A percentile compares a stretch with the other conserved stretches of the same genome.
Conservation (phyloP, 495 filamentous ascomycete genomes). For the Aspergillus olivimuriae region DNA sequence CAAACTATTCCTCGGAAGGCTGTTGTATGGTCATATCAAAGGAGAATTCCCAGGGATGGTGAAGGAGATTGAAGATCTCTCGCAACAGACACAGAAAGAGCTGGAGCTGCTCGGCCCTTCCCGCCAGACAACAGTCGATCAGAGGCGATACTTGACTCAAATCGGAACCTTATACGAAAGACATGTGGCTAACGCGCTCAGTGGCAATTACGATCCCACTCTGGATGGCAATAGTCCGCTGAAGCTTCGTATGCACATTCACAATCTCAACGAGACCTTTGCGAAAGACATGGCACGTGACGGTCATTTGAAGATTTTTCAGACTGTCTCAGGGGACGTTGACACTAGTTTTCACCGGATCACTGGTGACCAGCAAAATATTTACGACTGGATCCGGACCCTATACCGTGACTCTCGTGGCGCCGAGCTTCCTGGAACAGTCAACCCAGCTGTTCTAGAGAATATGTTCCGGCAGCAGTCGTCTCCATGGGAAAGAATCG, state of each 20-base stretch:
- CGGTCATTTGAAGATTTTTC: slow-evolving; percentile 23
- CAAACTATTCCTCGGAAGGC: slow-evolving; percentile 10
- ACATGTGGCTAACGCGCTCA: slow-evolving; percentile 17
- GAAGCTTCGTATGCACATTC: slow-evolving; percentile 30
- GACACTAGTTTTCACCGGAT: slow-evolving; percentile 10
- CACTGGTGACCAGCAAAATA: slow-evolving; percentile 4
- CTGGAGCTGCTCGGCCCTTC: slow-evolving; percentile 23
- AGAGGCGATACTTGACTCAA: slow-evolving; percentile 24
- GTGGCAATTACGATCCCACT: slow-evolving; percentile 19
- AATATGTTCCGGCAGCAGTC: slow-evolving; percentile 30
- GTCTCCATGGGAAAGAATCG: slow-evolving; percentile 24
- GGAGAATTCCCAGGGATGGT: slow-evolving; percentile 27
- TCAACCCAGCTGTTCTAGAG: slow-evolving; percentile 28
- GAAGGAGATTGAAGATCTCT: slow-evolving; percentile 18
- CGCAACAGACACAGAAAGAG: slow-evolving; percentile 10
- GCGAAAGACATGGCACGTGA: slow-evolving; percentile 18
- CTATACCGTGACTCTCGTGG: slow-evolving; percentile 27
- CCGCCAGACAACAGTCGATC: slow-evolving; percentile 25
- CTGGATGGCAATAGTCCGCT: slow-evolving; percentile 7
- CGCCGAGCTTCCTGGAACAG: slow-evolving; percentile 30
- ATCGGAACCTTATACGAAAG: slow-evolving; percentile 27
- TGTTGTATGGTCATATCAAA: slow-evolving; percentile 23
- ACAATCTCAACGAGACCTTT: slow-evolving; percentile 23
- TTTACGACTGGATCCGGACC: slow-evolving; percentile 25
- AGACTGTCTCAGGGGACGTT: slow-evolving; percentile 12